Conservation (phyloP, 176 grass and related monocot genomes). For the Hordeum vulgare region MorexV3_pseudomolecules_assembly NC_058519.1:11814741-11815240, state of each 20-base stretch:
- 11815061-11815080: conserved; percentile 86
- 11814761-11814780: conserved; percentile 95
- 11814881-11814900: conserved; percentile 74
- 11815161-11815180: conserved; percentile 14
- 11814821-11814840: conserved; percentile 70
- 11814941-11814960: conserved; percentile 12
- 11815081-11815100: conserved; percentile 97
- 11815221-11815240: conserved; percentile 96
- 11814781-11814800: conserved; percentile 74
- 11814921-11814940: neutral
- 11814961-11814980: neutral
- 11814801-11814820: conserved; percentile 60
- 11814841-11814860: conserved; percentile 73
- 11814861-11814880: conserved; percentile 65
- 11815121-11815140: conserved; percentile 82
- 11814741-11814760: conserved; percentile 82
- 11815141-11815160: neutral
- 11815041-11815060: conserved; percentile 95
- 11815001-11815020: conserved; percentile 97
- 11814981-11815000: conserved; percentile 56
- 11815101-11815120: conserved; percentile 88
- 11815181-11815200: neutral
- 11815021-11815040: conserved; percentile 83
- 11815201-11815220: conserved; percentile 45
- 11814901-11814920: conserved; percentile 58